These are phyloP conservation scores for Ascoidea tarda DNA, from an alignment of 805 yeast species.

Conservation along the genomic window DNA sequence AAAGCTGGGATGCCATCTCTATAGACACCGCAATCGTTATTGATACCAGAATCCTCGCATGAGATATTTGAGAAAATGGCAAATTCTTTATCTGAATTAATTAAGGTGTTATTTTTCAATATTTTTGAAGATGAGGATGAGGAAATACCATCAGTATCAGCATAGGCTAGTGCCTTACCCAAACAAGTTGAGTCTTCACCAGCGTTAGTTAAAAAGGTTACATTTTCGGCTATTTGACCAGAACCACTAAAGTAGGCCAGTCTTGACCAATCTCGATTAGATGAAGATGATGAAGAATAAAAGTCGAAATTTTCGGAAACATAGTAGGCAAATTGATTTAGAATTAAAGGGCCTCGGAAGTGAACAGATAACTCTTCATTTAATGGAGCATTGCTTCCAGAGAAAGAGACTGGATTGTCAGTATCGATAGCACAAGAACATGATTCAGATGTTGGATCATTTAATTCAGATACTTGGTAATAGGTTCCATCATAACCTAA, in stretches of 20 bases:
- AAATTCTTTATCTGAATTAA: constrained; percentile 46
- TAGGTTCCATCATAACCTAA: constrained; percentile 43
- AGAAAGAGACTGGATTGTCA: constrained; percentile 23
- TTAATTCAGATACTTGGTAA: constrained; percentile 29
- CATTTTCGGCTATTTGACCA: constrained; percentile 37
- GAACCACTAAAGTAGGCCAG: constrained; percentile 42
- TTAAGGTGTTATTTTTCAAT: constrained; percentile 30
- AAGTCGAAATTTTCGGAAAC: constrained; percentile 25
- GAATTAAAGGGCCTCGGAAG: constrained; percentile 60
- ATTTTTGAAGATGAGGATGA: constrained; percentile 31
- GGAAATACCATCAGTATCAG: constrained; percentile 39
- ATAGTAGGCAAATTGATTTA: constrained; percentile 49
- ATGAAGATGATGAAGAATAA: constrained; percentile 16
- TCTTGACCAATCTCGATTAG: constrained; percentile 39
- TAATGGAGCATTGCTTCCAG: constrained; percentile 53
- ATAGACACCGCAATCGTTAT: constrained; percentile 61
- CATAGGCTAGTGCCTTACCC: constrained; percentile 55
- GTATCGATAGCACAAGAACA: constrained; percentile 32
- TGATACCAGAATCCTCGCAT: constrained; percentile 40
- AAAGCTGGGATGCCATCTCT: constrained; percentile 62
- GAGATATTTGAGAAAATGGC: constrained; percentile 42
- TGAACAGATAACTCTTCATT: constrained; percentile 62
- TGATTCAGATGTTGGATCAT: constrained; percentile 23
- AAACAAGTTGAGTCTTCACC: constrained; percentile 49
- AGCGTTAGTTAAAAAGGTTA: constrained; percentile 52